Base-by-base conservation (phyloP, 257 asterid genomes). In the Fraxinus excelsior region DNA sequence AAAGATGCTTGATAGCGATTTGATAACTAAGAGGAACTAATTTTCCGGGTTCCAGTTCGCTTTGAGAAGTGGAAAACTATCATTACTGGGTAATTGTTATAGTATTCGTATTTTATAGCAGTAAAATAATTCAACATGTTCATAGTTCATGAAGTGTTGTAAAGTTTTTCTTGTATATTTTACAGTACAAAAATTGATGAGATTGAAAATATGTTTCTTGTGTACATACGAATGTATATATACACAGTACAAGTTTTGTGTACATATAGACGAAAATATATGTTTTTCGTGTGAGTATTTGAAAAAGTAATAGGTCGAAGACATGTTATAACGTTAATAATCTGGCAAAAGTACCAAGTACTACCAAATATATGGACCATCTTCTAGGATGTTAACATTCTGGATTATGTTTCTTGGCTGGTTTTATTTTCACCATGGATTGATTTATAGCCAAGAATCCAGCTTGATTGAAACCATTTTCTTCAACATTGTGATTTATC, bases 1-100 rank as follows among this genome's bases (percentile, higher is more conserved):
- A 81, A 77, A 82, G 93, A 87, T 83, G 85, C 85, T 56, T 78
- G 89, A 87, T 86, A 53, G 91, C 56, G 90, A 90, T 84, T 80
- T 83, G 76, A 86, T 88, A 82, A 81, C 86, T 25, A 83, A 74
- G 83, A 83, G 65, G 82, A 76, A 78, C 84, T 81, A 65, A 28
- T 74, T 87, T 78, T 78, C 85, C 73, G 82, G 79, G 72, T 78
- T 79, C 77, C 53, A 11, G 73, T 68, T 82, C 56, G 77, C 67
- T 80, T 81, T 66, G 71, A 73, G 71, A 21, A 72, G 65, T 71
- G 80, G 73, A 80, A 29, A 68, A 73, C 46, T 81, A 82, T 80
- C 70, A 82, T 76, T 80, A 25, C 76, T 49, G 4, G 82, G 80
- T 84, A 81, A 82, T 72, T 70, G 44, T 79, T 62, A n/a, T 64